Evolutionary conservation across 2,329 filamentous ascomycete genomes (phyloP).

Genomic region (Elsinoe fawcettii): DNA sequence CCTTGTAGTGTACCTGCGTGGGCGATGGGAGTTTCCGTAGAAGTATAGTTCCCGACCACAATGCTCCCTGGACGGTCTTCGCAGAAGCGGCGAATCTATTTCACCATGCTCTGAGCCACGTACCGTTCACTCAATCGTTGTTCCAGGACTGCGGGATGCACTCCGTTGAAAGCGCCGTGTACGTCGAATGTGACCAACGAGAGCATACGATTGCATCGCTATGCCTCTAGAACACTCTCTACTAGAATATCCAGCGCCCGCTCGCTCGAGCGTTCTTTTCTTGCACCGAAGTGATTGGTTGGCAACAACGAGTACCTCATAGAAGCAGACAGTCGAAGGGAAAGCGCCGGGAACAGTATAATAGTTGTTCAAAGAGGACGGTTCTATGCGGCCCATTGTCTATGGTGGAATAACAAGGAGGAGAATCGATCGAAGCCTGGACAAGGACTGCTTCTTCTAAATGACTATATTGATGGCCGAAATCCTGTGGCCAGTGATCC

Average conservation of each 20-base stretch:
- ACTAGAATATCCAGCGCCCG: not conserved
- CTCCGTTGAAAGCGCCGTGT: not conserved
- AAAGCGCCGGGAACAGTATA: too few species aligned
- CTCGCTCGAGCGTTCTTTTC: not conserved
- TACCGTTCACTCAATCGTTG: conserved; percentile 17
- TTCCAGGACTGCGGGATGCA: not conserved
- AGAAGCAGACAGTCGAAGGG: too few species aligned
- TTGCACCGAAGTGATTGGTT: not conserved
- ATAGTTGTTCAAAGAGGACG: too few species aligned
- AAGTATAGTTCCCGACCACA: conserved; percentile 9
- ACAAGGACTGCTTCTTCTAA: too few species aligned
- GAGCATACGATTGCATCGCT: not conserved
- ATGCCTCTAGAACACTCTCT: not conserved
- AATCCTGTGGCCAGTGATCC: too few species aligned
- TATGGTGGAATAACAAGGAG: too few species aligned
- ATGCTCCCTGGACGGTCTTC: conserved; percentile 23
- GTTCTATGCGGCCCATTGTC: too few species aligned
- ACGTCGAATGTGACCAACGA: not conserved
- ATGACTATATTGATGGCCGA: too few species aligned
- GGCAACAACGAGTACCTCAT: not conserved
- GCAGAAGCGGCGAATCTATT: conserved; percentile 25
- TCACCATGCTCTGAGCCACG: conserved; percentile 19
- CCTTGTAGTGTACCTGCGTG: conserved; percentile 26
- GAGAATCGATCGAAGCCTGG: too few species aligned
- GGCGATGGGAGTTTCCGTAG: not conserved